These are phyloP conservation scores for Vickermania ingenoplastis DNA, from an alignment of 208 protist genomes.

Conservation along the genomic window DNA sequence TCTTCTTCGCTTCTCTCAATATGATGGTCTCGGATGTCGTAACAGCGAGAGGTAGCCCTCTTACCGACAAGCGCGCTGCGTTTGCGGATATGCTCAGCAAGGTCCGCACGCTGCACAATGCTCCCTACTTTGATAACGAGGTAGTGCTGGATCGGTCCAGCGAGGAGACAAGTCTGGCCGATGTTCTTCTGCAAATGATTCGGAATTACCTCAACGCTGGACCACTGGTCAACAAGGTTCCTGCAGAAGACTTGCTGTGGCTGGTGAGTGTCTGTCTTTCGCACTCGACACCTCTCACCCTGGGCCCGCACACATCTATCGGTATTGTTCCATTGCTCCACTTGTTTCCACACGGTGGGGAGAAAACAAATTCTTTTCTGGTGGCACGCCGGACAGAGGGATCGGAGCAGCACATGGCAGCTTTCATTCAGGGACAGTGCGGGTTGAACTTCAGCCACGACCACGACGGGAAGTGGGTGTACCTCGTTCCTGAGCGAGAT, in stretches of 20 bases:
- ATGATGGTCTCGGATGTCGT: constrained; percentile 85
- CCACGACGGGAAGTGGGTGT: constrained; percentile 56
- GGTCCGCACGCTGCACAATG: constrained; percentile 72
- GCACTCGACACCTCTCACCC: constrained; percentile 73
- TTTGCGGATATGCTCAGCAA: constrained; percentile 65
- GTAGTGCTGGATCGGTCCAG: constrained; percentile 41
- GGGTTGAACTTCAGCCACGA: constrained; percentile 44
- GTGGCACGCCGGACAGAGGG: constrained; percentile 41
- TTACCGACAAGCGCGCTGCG: constrained; percentile 53
- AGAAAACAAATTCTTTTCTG: constrained; percentile 52
- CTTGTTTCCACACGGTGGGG: constrained; percentile 78
- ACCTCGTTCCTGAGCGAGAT: constrained; percentile 43
- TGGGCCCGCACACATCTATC: constrained; percentile 59
- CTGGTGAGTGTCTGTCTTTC: constrained; percentile 78
- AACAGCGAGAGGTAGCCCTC: constrained; percentile 57
- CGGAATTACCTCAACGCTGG: constrained; percentile 87
- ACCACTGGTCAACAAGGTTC: constrained; percentile 80
- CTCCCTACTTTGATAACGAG: constrained; percentile 78
- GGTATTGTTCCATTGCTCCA: constrained; percentile 84
- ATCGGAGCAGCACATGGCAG: constrained; percentile 30
- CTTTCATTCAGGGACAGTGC: constrained; percentile 38
- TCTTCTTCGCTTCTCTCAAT: constrained; percentile 78
- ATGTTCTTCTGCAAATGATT: constrained; percentile 88
- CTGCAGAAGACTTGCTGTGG: constrained; percentile 69
- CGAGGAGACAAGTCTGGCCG: constrained; percentile 56